Base-by-base conservation (phyloP, 1,139 yeast genomes). In the Geotrichum bryndzae region DNA sequence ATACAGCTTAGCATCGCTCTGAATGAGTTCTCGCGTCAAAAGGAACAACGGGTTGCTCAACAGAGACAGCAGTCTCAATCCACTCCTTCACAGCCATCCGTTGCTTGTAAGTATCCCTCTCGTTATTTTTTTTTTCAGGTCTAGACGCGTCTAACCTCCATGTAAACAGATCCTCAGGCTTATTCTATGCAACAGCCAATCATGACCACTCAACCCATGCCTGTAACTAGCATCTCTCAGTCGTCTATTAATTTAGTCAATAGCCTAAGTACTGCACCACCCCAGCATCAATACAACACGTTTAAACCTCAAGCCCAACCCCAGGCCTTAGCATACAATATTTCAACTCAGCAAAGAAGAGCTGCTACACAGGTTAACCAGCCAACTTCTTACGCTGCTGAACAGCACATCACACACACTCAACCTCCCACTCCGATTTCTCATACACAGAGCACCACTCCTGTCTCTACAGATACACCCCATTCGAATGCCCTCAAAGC, bases 31-130 rank as follows among this genome's bases (percentile, higher is more conserved):
- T 67, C 73, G 6, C 66, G 67, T 29, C 75, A 73, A 60, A 75
- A 71, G 61, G 77, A 76, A 53, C 69, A 68, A 15, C 69, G 69
- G 50, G 73, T 72, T 50, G 65, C 72, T 82, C 87, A 73, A 86
- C 96, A 0, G 90, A 86, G 67, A 62, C 65, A 64, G 59, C 72
- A 64, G 55, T 69, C 60, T 60, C 65, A 54, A 25, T 66, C 61
- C 51, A 68, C 61, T 53, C 64, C 65, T 51, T 66, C 62, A 58
- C 66, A 65, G 57, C 63, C 61, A 41, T 18, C 48, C 10, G 48
- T 15, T n/a, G 22, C 48, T 41, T 41, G 48, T 41, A 41, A 41
- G 48, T 41, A 10, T 8, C 22, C 18, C 22, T 35, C n/a, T 35
- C n/a, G 6, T 41, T 41, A 5, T 41, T 41, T 41, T 41, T 41